Evolutionary conservation across 345 rosid genomes (phyloP).

Genomic region (Trapa incisa): DNA sequence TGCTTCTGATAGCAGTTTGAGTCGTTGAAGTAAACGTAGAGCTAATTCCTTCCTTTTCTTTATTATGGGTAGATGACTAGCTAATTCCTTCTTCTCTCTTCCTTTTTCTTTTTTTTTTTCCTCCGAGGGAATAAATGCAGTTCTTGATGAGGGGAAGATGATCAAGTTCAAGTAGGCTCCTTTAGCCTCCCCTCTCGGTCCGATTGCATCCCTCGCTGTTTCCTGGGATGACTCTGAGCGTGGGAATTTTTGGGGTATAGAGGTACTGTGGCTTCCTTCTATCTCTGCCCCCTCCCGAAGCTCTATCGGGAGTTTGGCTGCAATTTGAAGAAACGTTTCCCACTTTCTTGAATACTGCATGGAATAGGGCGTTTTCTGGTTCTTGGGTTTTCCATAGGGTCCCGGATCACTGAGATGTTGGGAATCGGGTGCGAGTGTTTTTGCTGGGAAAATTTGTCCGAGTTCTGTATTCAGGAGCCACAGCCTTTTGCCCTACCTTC

Average conservation of each 20-base stretch:
- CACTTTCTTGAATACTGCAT: neutral
- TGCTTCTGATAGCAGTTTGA: neutral
- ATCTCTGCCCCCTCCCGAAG: too few species aligned
- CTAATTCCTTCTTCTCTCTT: neutral
- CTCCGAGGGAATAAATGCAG: neutral
- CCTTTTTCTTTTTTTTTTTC: neutral
- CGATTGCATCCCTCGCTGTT: neutral
- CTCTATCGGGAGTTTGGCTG: neutral
- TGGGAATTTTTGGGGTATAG: neutral
- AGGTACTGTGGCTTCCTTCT: neutral
- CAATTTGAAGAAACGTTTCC: neutral
- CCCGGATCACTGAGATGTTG: conserved; percentile 1
- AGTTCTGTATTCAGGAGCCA: conserved; percentile 6
- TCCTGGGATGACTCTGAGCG: neutral
- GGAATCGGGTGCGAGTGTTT: conserved; percentile 8
- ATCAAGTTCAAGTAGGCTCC: neutral
- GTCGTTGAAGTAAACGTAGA: neutral
- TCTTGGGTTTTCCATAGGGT: neutral
- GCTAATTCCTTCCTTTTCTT: neutral
- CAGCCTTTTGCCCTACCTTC: conserved; percentile 14
- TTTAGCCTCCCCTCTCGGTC: neutral
- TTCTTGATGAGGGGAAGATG: neutral
- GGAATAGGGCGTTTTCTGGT: neutral
- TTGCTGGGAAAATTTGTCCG: conserved; percentile 8
- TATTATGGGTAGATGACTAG: neutral